Base-by-base conservation (phyloP, 805 yeast genomes). In the Candida ortonii region DNA sequence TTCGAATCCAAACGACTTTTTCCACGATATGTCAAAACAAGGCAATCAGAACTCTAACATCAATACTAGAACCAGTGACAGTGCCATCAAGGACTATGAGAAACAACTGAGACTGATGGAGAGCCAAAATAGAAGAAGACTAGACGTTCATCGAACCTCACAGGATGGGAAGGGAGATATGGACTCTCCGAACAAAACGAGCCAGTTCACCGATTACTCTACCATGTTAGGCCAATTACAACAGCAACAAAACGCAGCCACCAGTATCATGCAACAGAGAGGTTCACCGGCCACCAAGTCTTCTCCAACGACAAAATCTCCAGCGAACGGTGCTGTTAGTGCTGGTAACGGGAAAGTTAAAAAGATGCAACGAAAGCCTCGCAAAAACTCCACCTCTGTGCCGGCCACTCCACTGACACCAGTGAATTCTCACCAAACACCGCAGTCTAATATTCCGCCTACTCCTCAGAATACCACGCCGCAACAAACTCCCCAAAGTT, bases 51-150 rank as follows among this genome's bases (percentile, higher is more conserved):
- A 33, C 58, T 58, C 30, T 6, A 39, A 30, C 16, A 20, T 28
- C 6, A 38, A 25, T 20, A 36, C 24, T 14, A 26, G 44, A 19
- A 45, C 32, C 22, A 45, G 66, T 62, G 57, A 47, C 38, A 71
- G 70, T 49, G 89, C 90, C 1, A 62, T 85, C 24, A 85, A 81
- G 49, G 94, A 85, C 53, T 85, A 86, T 57, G 94, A 85, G 56
- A 78, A 76, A 67, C 90, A 84, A 57, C 63, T 84, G 46, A 73
- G 83, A 72, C 55, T 81, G 34, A 62, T 86, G 52, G 95, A 85
- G 50, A 75, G 75, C 44, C 89, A 84, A 54, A 85, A 83, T 57
- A 80, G 81, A 53, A 77, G 76, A 55, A 69, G 84, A 35, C 62
- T 83, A 31, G 79, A 73, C 47, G 71, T 68, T 33, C 76, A 72